These are phyloP conservation scores for Oenanthe sinensis DNA, from an alignment of 129 eudicot genomes.

Conservation along the genomic window DNA sequence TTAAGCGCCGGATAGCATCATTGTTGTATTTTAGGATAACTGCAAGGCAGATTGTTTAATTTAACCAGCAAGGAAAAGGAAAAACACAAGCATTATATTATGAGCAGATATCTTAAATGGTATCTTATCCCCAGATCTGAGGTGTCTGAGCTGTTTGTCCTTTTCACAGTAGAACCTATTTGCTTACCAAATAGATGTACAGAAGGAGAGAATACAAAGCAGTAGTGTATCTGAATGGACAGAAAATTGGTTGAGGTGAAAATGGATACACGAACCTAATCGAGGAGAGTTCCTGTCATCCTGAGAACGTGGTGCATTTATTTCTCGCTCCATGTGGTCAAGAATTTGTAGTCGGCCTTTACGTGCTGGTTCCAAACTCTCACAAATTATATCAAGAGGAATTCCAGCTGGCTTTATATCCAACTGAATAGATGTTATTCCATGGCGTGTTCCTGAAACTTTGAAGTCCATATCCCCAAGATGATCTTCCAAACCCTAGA, in stretches of 20 bases:
- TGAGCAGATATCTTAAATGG: neutral
- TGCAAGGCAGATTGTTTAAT: conserved; percentile 20
- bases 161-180: neutral
- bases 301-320: conserved; percentile 61
- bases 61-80: conserved; percentile 1
- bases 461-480: conserved; percentile 98
- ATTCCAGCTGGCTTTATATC: conserved; percentile 99
- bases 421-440: conserved; percentile 82
- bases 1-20: conserved; percentile 73
- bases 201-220: neutral
- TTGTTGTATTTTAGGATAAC: conserved; percentile 73
- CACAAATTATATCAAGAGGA: conserved; percentile 83
- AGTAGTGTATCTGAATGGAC: neutral
- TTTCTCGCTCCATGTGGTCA: conserved; percentile 76
- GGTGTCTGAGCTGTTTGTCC: neutral
- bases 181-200: neutral
- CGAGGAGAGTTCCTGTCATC: conserved; percentile 66
- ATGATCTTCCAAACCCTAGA: conserved; percentile 95
- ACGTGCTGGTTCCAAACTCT: conserved; percentile 68
- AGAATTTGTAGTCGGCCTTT: conserved; percentile 79
- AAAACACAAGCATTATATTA: neutral
- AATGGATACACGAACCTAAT: conserved; percentile 38
- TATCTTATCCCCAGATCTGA: neutral
- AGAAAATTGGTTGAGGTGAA: neutral
- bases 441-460: conserved; percentile 87